Evolutionary conservation across 108 stramenopile genomes (phyloP).

Genomic region (Cyclostephanos tholiformis): DNA sequence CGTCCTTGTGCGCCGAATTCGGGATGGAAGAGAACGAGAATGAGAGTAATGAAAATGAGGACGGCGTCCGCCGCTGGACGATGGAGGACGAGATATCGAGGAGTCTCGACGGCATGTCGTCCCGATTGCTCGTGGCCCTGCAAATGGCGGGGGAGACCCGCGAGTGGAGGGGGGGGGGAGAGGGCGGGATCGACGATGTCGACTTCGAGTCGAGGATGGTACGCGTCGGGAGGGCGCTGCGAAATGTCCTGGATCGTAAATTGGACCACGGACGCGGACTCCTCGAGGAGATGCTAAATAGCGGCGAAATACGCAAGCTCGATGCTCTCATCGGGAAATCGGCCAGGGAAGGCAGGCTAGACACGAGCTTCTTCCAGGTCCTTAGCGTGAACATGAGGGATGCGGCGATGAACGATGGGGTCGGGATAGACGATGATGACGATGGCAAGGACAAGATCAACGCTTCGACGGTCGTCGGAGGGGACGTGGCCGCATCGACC

Average conservation of each 20-base stretch:
- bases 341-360: conserved; percentile 68
- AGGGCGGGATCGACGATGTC: conserved; percentile 2
- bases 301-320: conserved; percentile 84
- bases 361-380: conserved; percentile 84
- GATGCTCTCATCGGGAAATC: conserved; percentile 82
- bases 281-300: conserved; percentile 58
- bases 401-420: conserved; percentile 48
- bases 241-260: conserved; percentile 56
- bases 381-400: conserved; percentile 79
- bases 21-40: background rate
- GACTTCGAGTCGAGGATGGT: conserved; percentile 46
- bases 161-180: conserved; percentile 35
- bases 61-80: too few species aligned
- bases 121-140: conserved; percentile 43
- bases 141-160: conserved; percentile 42
- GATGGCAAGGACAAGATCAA: conserved; percentile 1
- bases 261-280: conserved; percentile 60
- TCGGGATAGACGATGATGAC: background rate
- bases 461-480: conserved; percentile 28
- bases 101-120: conserved; percentile 39
- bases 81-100: conserved; percentile 38
- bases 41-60: too few species aligned
- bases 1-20: conserved; percentile 21
- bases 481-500: conserved; percentile 46
- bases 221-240: conserved; percentile 54